Conservation (phyloP, 495 filamentous ascomycete genomes). For the Podospora appendiculata region DNA sequence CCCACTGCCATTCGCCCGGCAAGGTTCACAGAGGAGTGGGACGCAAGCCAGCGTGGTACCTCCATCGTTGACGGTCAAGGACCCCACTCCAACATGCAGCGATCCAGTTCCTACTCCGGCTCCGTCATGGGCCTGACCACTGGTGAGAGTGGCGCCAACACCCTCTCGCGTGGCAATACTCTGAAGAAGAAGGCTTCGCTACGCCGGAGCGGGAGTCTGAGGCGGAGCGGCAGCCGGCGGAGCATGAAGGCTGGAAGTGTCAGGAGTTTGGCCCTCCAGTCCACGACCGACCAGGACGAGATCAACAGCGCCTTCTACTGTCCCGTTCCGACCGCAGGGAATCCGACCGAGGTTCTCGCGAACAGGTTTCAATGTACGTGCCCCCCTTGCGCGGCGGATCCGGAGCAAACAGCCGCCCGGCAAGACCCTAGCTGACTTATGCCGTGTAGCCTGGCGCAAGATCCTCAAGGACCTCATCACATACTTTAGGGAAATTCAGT, state of each 20-base stretch:
- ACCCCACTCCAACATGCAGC: constrained; percentile 34
- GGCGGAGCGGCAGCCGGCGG: constrained; percentile 67
- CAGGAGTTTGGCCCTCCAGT: constrained; percentile 60
- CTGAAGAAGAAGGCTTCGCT: constrained; percentile 81
- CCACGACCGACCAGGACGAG: constrained; percentile 55
- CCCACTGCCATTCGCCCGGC: constrained; percentile 22
- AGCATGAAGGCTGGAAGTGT: constrained; percentile 77
- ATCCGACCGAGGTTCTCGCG: constrained; percentile 82
- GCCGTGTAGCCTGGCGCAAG: constrained; percentile 76
- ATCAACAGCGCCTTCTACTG: constrained; percentile 78
- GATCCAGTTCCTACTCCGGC: constrained; percentile 40
- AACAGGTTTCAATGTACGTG: constrained; percentile 81
- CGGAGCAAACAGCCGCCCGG: too few relatives aligned
- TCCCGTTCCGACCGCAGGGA: constrained; percentile 80
- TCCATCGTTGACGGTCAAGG: constrained; percentile 46
- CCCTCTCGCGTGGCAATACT: constrained; percentile 64
- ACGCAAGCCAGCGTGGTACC: constrained; percentile 56
- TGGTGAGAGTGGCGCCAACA: constrained; percentile 19
- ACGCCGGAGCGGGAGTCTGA: constrained; percentile 63
- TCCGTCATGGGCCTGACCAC: constrained; percentile 17
- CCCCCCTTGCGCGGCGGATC: background rate
- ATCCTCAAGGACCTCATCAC: constrained; percentile 89
- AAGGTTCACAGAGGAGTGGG: constrained; percentile 66
- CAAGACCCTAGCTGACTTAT: constrained; percentile 4
- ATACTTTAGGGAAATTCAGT: constrained; percentile 90